These are phyloP conservation scores for Fagopyrum esculentum DNA, from an alignment of 148 eudicot genomes.

Conservation along the genomic window DNA sequence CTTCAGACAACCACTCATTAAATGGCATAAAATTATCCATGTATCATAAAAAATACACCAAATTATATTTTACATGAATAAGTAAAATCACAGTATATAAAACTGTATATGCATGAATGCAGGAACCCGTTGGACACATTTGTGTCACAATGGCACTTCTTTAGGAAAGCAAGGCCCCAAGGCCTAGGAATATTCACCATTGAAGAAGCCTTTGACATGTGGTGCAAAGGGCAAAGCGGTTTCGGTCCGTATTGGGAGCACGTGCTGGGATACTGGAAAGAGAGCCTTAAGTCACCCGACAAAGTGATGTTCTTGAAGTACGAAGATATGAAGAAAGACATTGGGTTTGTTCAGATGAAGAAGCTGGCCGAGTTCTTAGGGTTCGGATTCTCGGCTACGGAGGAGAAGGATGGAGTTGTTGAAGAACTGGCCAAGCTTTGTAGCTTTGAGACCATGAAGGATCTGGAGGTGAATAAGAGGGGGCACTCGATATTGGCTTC, in stretches of 20 bases:
- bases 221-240: conserved; percentile 5
- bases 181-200: neutral
- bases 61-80: too few species aligned
- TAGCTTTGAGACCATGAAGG: conserved; percentile 27
- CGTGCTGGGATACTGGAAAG: conserved; percentile 21
- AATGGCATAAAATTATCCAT: too few species aligned
- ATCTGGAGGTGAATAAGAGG: conserved; percentile 25
- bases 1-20: too few species aligned
- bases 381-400: conserved; percentile 15
- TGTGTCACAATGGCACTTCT: conserved; percentile 3
- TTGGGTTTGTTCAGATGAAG: conserved; percentile 13
- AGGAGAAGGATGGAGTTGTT: conserved; percentile 22
- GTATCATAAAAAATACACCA: too few species aligned
- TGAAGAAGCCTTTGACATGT: conserved; percentile 13
- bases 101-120: too few species aligned
- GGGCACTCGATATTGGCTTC: conserved; percentile 18
- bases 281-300: conserved; percentile 34
- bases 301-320: conserved; percentile 42
- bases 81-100: too few species aligned
- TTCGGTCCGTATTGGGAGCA: conserved; percentile 19
- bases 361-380: conserved; percentile 29
- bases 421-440: conserved; percentile 23
- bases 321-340: conserved; percentile 29
- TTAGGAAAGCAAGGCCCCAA: neutral
- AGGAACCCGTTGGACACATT: conserved; percentile 5